phyloP scores from a whole-genome alignment of 1,284 basidiomycete genomes.

The Ustilago bromivora region DNA sequence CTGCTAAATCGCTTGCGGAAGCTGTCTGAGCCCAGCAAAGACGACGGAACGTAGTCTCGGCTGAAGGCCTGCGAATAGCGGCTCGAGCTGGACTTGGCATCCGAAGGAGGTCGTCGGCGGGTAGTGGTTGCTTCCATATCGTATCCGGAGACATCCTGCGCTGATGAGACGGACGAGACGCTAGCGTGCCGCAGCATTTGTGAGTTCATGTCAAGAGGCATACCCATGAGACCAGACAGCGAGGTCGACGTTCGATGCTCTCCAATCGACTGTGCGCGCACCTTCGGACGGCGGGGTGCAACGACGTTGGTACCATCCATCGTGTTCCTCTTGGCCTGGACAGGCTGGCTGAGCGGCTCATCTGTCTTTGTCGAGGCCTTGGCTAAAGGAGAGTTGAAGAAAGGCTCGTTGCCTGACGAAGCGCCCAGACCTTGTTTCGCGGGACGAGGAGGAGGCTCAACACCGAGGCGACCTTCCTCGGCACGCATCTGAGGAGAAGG shows the following conservation, averaged over 20 bases:
- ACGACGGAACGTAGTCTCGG: slow-evolving; percentile 37
- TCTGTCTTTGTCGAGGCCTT: slow-evolving; percentile 46
- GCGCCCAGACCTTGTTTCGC: slow-evolving; percentile 23
- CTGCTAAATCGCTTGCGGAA: slow-evolving; percentile 46
- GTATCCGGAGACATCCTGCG: slow-evolving; percentile 12
- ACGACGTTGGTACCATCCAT: slow-evolving; percentile 10
- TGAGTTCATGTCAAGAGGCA: slow-evolving; percentile 37
- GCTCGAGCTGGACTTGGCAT: slow-evolving; percentile 43
- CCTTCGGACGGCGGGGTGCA: slow-evolving; percentile 12
- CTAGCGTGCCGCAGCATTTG: slow-evolving; percentile 45
- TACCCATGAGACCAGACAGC: slow-evolving; percentile 54
- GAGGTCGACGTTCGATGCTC: slow-evolving; percentile 42
- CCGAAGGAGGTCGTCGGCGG: slow-evolving; percentile 37
- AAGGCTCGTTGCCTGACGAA: slow-evolving; percentile 11
- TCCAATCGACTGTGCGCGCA: slow-evolving; percentile 17
- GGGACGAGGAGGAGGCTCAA: slow-evolving; percentile 31
- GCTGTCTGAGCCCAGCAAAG: slow-evolving; percentile 26
- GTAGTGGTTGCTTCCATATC: slow-evolving; percentile 14
- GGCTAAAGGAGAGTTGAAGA: slow-evolving; percentile 37
- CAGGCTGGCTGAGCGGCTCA: slow-evolving; percentile 33
- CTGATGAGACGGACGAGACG: slow-evolving; percentile 35
- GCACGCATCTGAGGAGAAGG: slow-evolving; percentile 46
- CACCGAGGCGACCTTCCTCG: slow-evolving; percentile 39
- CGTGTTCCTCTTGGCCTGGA: slow-evolving; percentile 20
- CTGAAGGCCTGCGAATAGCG: slow-evolving; percentile 43